phyloP scores from a whole-genome alignment of 2,329 filamentous ascomycete genomes.

The Fusarium sp. region DNA sequence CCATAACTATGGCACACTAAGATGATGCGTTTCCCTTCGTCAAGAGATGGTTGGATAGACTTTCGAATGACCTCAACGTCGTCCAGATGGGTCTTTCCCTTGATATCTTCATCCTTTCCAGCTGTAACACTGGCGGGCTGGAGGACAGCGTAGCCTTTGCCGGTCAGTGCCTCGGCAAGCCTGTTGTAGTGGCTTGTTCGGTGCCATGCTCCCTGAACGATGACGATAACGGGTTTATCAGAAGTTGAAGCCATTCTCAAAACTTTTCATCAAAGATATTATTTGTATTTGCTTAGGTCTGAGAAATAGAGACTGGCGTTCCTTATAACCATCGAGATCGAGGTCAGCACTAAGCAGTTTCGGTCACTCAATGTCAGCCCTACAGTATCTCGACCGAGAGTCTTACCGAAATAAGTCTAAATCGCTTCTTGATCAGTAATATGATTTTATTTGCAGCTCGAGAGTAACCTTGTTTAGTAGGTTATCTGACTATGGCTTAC shows the following conservation, averaged over 20 bases:
- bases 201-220: constrained; percentile 31
- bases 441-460: neutral
- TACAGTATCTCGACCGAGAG: too few relatives aligned
- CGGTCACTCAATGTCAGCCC: too few relatives aligned
- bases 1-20: constrained; percentile 48
- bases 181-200: constrained; percentile 14
- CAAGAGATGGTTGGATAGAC: neutral
- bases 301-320: neutral
- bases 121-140: constrained; percentile 1
- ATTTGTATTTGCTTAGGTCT: too few relatives aligned
- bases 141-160: constrained; percentile 13
- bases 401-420: neutral
- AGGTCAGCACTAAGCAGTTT: neutral
- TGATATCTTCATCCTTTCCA: neutral
- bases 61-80: constrained; percentile 7
- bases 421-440: neutral
- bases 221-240: constrained; percentile 10
- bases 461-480: neutral
- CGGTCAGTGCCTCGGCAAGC: neutral
- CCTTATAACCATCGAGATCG: neutral
- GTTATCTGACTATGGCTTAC: neutral
- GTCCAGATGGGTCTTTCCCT: constrained; percentile 15
- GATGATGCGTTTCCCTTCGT: constrained; percentile 18
- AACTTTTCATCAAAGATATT: too few relatives aligned
- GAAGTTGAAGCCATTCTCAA: neutral